phyloP scores from a whole-genome alignment of 2,329 filamentous ascomycete species.

The Tolypocladium guangdongense region DNA sequence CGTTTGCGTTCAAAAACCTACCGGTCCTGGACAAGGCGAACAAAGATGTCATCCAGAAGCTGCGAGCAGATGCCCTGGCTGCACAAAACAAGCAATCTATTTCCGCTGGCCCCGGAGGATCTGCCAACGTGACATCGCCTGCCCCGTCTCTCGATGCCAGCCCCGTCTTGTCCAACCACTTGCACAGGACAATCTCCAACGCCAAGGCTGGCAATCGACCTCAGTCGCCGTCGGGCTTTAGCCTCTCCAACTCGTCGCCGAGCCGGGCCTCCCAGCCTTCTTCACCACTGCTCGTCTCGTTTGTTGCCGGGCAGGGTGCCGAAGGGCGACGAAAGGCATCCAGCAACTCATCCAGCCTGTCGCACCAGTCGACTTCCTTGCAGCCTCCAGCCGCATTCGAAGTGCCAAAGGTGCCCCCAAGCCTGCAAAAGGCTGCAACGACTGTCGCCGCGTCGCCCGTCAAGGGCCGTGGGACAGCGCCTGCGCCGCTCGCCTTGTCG shows the following conservation, averaged over 20 bases:
- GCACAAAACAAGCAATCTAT: slow-evolving; percentile 42
- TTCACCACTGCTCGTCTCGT: slow-evolving; percentile 82
- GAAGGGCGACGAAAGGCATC: slow-evolving; percentile 83
- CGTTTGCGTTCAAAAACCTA: slow-evolving; percentile 93
- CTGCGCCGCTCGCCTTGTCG: slow-evolving; percentile 40
- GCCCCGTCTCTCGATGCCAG: slow-evolving; percentile 71
- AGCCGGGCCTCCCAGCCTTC: slow-evolving; percentile 64
- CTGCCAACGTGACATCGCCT: slow-evolving; percentile 41
- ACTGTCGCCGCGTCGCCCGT: slow-evolving; percentile 43
- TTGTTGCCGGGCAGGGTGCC: slow-evolving; percentile 71
- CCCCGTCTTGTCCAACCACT: slow-evolving; percentile 65
- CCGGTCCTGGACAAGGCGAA: slow-evolving; percentile 96
- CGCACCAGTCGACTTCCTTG: slow-evolving; percentile 64
- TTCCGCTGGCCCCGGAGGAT: slow-evolving; percentile 31
- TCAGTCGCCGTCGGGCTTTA: slow-evolving; percentile 72
- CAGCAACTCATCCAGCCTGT: slow-evolving; percentile 74
- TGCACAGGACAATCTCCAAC: slow-evolving; percentile 74
- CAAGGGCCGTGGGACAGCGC: slow-evolving; percentile 42
- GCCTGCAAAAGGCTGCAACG: slow-evolving; percentile 49
- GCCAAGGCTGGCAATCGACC: slow-evolving; percentile 70
- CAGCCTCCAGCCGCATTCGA: slow-evolving; percentile 66
- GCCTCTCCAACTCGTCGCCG: slow-evolving; percentile 75
- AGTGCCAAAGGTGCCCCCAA: slow-evolving; percentile 50
- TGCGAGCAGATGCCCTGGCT: slow-evolving; percentile 81
- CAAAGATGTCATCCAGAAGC: slow-evolving; percentile 95